phyloP scores from a whole-genome alignment of 768 basidiomycete genomes.

The Leccinum incarnatum region DNA sequence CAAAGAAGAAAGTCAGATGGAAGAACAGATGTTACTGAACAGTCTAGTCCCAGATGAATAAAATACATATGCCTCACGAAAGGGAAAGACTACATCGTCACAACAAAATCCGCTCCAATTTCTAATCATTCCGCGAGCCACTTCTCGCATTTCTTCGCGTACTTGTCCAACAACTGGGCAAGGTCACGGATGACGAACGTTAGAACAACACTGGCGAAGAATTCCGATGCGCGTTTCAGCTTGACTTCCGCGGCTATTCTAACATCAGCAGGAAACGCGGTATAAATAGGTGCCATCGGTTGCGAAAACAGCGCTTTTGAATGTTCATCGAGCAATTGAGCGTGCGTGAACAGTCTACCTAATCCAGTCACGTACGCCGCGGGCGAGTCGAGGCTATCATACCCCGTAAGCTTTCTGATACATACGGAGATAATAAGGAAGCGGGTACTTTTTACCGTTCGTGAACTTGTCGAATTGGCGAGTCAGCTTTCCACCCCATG shows the following conservation, averaged over 20 bases:
- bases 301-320: conserved; percentile 67
- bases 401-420: conserved; percentile 13
- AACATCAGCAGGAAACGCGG: conserved; percentile 62
- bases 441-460: conserved; percentile 80
- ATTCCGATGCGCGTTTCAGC: conserved; percentile 82
- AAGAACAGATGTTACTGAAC: conserved; percentile 30
- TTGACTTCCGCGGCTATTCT: conserved; percentile 66
- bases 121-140: conserved; percentile 75
- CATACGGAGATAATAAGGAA: conserved; percentile 5
- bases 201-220: conserved; percentile 84
- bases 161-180: conserved; percentile 85
- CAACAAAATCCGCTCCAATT: conserved; percentile 19
- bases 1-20: conserved; percentile 23
- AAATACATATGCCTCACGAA: conserved; percentile 31
- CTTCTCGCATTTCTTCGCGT: conserved; percentile 90
- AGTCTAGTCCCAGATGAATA: conserved; percentile 35
- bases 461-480: conserved; percentile 81
- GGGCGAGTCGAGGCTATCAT: conserved; percentile 78
- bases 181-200: conserved; percentile 89
- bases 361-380: conserved; percentile 78
- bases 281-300: conserved; percentile 70
- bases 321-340: conserved; percentile 85
- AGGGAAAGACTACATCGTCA: conserved; percentile 23
- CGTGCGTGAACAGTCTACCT: conserved; percentile 65
- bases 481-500: conserved; percentile 73